Percentiles rank a stretch among this genome's conserved stretches.
phyloP scores from a whole-genome alignment of 768 basidiomycete species.

The Panus rudis region DNA sequence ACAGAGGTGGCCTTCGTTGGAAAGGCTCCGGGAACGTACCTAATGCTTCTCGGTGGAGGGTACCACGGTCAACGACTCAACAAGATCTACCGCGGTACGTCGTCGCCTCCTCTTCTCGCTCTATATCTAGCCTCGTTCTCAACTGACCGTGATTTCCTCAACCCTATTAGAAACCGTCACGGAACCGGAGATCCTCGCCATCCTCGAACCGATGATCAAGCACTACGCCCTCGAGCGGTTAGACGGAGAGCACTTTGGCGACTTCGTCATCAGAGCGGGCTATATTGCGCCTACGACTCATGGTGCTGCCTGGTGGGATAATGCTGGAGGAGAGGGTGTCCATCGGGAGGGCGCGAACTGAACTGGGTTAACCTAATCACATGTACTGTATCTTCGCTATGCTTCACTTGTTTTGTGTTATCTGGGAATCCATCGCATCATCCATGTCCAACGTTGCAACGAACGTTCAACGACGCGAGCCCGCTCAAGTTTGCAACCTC shows the following conservation, averaged over 20 bases:
- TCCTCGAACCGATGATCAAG: slow-evolving; percentile 91
- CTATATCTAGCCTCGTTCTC: not conserved
- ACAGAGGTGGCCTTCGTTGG: slow-evolving; percentile 94
- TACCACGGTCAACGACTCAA: slow-evolving; percentile 92
- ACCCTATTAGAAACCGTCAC: slow-evolving; percentile 77
- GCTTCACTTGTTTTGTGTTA: not conserved
- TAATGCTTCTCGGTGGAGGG: slow-evolving; percentile 94
- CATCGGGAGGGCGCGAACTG: slow-evolving; percentile 30
- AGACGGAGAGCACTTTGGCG: slow-evolving; percentile 90
- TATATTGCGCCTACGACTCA: slow-evolving; percentile 82
- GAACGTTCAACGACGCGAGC: too few species aligned
- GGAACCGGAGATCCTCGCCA: slow-evolving; percentile 87
- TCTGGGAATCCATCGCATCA: not conserved
- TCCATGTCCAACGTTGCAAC: slow-evolving; percentile 1
- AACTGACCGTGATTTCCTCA: too few species aligned
- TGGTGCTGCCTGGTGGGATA: slow-evolving; percentile 83
- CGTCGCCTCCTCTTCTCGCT: slow-evolving; percentile 1
- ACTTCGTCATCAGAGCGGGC: slow-evolving; percentile 88
- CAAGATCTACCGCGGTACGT: slow-evolving; percentile 87
- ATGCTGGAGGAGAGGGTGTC: slow-evolving; percentile 71
- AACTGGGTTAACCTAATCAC: not conserved
- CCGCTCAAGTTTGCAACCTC: too few species aligned
- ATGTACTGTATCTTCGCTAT: not conserved
- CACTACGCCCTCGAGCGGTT: slow-evolving; percentile 80
- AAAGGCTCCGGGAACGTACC: slow-evolving; percentile 87